phyloP scores from a whole-genome alignment of 805 yeast genomes.

The Candida mattraensis region DNA sequence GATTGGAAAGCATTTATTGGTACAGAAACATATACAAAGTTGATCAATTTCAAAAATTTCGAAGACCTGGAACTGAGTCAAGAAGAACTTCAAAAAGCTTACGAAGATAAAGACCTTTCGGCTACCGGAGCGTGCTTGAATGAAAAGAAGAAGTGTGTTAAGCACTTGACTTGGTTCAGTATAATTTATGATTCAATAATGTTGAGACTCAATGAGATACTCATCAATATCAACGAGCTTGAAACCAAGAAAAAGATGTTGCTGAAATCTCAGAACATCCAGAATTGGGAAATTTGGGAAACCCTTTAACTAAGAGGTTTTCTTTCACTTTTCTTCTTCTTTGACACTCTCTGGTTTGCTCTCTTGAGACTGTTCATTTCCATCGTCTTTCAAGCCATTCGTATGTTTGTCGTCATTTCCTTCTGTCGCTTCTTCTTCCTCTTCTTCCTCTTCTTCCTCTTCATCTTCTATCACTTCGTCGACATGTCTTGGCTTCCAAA shows the following conservation, averaged over 20 bases:
- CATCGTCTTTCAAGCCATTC: no score
- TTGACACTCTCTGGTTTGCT: constrained; percentile 28
- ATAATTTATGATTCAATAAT: constrained; percentile 38
- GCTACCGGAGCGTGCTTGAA: constrained; percentile 42
- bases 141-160: constrained; percentile 55
- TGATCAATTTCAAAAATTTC: constrained; percentile 9
- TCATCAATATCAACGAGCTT: constrained; percentile 18
- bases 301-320: no score
- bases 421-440: constrained; percentile 18
- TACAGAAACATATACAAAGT: constrained; percentile 11
- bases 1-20: constrained; percentile 25
- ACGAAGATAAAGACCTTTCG: constrained; percentile 18
- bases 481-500: constrained; percentile 68
- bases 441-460: constrained; percentile 42
- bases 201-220: constrained; percentile 31
- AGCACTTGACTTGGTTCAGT: constrained; percentile 42
- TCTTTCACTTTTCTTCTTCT: constrained; percentile 28
- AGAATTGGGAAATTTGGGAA: constrained; percentile 33
- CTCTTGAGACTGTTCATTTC: no score
- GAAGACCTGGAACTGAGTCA: constrained; percentile 12
- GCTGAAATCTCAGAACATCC: constrained; percentile 39
- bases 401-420: no score
- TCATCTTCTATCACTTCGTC: constrained; percentile 39
- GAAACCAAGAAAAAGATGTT: constrained; percentile 32
- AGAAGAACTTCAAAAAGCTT: constrained; percentile 15